Conservation (phyloP, 768 basidiomycete genomes). For the Suillus paluster region DNA sequence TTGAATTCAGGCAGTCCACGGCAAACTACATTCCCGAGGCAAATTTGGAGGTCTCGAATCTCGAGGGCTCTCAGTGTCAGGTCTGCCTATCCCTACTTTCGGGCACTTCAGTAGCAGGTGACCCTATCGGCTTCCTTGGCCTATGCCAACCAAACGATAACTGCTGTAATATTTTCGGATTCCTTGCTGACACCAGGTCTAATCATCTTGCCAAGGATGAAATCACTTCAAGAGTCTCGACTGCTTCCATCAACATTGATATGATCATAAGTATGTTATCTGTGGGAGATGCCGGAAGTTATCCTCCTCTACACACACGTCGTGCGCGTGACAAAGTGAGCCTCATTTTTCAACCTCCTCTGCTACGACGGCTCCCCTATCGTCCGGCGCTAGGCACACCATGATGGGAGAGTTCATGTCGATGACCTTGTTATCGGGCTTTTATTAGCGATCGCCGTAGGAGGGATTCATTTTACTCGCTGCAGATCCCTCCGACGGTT, state of each 20-base stretch:
- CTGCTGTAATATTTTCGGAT: not conserved
- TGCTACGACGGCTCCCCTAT: not conserved
- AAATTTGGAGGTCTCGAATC: not conserved
- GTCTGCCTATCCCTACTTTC: not conserved
- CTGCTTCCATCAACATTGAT: not conserved
- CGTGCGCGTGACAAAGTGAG: not conserved
- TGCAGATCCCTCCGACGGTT: not conserved
- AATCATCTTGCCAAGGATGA: not conserved
- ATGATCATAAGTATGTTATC: not conserved
- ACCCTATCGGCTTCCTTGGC: not conserved
- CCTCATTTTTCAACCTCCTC: not conserved
- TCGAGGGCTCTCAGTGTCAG: not conserved
- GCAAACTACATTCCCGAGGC: not conserved
- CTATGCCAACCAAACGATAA: not conserved
- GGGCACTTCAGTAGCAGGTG: not conserved
- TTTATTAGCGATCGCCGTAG: not conserved
- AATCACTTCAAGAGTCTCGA: not conserved
- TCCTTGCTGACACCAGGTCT: not conserved
- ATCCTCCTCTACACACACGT: not conserved
- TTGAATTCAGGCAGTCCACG: not conserved
- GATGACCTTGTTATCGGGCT: not conserved
- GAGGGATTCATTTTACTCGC: not conserved
- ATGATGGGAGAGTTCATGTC: not conserved
- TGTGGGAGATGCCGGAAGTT: conserved; percentile 1
- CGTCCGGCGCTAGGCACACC: not conserved